Percentiles rank a stretch among this genome's conserved stretches.
Conservation (phyloP, 2,329 filamentous ascomycete species). For the Reticulascus tulasneorum region DNA sequence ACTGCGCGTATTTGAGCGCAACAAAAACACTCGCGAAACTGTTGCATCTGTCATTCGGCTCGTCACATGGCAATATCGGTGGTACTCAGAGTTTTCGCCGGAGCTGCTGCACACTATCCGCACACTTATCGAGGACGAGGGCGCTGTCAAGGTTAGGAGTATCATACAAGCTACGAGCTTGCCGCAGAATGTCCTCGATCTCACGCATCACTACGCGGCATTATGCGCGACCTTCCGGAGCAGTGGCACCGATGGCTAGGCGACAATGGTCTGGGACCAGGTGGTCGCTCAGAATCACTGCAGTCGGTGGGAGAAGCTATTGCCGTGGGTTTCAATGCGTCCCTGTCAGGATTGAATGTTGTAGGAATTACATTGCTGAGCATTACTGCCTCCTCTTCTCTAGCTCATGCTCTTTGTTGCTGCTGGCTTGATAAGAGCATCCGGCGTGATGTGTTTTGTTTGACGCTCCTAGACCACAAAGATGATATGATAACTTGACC, state of each 20-base stretch:
- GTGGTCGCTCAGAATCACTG: too few relatives aligned
- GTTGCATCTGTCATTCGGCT: slow-evolving; percentile 84
- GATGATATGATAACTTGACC: too few relatives aligned
- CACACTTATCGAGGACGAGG: slow-evolving; percentile 93
- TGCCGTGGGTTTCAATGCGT: too few relatives aligned
- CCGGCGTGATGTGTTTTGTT: too few relatives aligned
- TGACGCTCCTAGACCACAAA: too few relatives aligned
- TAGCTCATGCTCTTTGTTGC: too few relatives aligned
- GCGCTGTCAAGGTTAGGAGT: slow-evolving; percentile 92
- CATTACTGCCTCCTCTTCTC: too few relatives aligned
- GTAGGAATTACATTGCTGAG: too few relatives aligned
- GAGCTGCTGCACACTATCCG: slow-evolving; percentile 83
- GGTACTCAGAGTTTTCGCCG: slow-evolving; percentile 99
- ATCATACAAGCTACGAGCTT: slow-evolving; percentile 95
- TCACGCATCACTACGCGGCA: slow-evolving; percentile 94
- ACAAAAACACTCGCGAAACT: slow-evolving; percentile 74
- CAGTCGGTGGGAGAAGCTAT: too few relatives aligned
- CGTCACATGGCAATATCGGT: slow-evolving; percentile 97
- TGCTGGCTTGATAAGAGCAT: too few relatives aligned
- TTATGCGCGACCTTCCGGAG: slow-evolving; percentile 93
- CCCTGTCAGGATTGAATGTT: too few relatives aligned
- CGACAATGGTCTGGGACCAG: too few relatives aligned
- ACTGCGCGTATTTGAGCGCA: slow-evolving; percentile 71
- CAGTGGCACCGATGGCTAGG: slow-evolving; percentile 80
- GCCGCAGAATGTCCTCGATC: slow-evolving; percentile 85